These are phyloP conservation scores for Lycium barbarum DNA, from an alignment of 257 asterid genomes.

Conservation along the genomic window DNA sequence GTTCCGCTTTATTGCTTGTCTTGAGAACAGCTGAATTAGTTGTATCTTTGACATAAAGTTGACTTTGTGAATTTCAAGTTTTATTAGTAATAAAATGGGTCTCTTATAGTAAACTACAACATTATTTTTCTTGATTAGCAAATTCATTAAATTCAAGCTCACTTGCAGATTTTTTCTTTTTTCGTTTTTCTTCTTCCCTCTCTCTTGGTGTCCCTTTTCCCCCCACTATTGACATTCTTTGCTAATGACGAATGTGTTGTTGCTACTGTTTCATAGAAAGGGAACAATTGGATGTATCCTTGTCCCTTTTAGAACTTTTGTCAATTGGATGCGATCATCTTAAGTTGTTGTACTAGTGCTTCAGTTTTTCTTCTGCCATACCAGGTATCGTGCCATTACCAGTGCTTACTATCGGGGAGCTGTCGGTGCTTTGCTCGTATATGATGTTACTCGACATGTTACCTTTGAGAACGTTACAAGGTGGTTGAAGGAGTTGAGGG, in stretches of 20 bases:
- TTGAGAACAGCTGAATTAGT: background rate
- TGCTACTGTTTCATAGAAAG: background rate
- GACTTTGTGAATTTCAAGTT: background rate
- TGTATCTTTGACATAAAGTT: background rate
- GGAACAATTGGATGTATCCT: background rate
- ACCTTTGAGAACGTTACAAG: conserved; percentile 44
- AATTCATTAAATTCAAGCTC: conserved; percentile 6
- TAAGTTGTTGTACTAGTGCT: background rate
- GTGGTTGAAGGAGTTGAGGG: conserved; percentile 49
- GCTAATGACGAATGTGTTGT: background rate
- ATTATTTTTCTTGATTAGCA: background rate
- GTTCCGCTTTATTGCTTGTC: background rate
- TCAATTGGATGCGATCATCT: background rate
- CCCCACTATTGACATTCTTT: background rate
- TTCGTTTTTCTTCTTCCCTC: background rate
- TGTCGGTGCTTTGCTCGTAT: conserved; percentile 49
- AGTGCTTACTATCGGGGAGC: conserved; percentile 56
- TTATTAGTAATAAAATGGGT: background rate
- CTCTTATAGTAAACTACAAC: background rate
- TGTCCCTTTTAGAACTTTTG: background rate
- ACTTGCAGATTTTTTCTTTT: background rate
- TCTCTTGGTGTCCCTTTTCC: background rate
- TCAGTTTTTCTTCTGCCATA: background rate
- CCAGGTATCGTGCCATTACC: conserved; percentile 52
- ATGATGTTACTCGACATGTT: conserved; percentile 46